Evolutionary conservation across 2,329 filamentous ascomycete species (phyloP).

Genomic region (Fusarium mexicanum): DNA sequence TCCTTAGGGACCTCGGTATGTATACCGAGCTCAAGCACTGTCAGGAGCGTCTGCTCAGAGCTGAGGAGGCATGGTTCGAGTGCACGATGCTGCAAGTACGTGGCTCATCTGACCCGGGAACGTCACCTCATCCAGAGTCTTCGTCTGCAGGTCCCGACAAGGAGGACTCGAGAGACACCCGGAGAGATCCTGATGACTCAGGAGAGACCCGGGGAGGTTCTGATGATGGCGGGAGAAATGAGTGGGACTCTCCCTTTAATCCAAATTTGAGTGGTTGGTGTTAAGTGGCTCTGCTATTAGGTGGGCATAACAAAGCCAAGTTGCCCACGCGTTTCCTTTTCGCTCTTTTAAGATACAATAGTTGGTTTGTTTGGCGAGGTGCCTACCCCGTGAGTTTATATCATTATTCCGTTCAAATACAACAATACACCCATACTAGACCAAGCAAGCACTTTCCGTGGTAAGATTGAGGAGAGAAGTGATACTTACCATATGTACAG

Average conservation of each 20-base stretch:
- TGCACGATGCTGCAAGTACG: constrained; percentile 21
- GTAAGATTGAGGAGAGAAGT: neutral
- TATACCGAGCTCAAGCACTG: constrained; percentile 44
- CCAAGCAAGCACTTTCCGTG: neutral
- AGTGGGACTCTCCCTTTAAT: neutral
- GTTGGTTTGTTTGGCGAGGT: neutral
- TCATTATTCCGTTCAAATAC: neutral
- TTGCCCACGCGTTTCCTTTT: neutral
- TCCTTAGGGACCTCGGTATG: constrained; percentile 49
- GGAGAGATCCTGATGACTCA: neutral
- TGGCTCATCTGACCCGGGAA: neutral
- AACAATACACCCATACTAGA: neutral
- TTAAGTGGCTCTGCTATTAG: neutral
- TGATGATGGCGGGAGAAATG: too few relatives aligned
- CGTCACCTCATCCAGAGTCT: neutral
- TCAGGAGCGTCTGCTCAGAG: constrained; percentile 37
- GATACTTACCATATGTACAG: neutral
- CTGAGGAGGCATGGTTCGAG: constrained; percentile 41
- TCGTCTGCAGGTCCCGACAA: neutral
- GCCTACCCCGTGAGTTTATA: neutral
- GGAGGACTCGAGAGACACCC: neutral
- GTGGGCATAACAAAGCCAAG: neutral
- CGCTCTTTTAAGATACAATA: too few relatives aligned
- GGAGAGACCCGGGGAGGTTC: neutral
- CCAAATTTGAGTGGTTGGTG: too few relatives aligned